These are phyloP conservation scores for Mytilinidion resinicola DNA, from an alignment of 495 filamentous ascomycete genomes.

Conservation along the genomic window DNA sequence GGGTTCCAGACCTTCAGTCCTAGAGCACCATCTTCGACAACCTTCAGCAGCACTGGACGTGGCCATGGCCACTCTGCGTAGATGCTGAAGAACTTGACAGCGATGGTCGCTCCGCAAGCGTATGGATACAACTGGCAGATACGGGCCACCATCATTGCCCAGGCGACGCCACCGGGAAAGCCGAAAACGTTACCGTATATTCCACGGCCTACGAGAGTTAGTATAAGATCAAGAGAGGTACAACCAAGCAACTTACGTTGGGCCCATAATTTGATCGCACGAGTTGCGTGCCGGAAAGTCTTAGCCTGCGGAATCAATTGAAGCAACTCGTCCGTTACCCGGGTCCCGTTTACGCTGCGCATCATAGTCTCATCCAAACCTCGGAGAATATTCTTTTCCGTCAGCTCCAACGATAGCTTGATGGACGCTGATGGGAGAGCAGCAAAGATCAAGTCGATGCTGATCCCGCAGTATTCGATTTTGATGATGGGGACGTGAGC, in stretches of 20 bases:
- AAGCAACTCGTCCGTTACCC: conserved; percentile 88
- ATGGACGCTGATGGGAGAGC: conserved; percentile 62
- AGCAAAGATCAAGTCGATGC: conserved; percentile 88
- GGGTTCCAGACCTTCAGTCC: conserved; percentile 92
- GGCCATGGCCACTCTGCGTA: conserved; percentile 93
- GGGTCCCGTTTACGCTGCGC: conserved; percentile 84
- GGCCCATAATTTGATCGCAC: conserved; percentile 94
- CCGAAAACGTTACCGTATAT: conserved; percentile 95
- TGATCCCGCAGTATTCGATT: conserved; percentile 80
- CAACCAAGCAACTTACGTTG: conserved; percentile 51
- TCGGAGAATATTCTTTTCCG: conserved; percentile 74
- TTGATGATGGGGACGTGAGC: conserved; percentile 96
- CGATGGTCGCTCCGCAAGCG: conserved; percentile 75
- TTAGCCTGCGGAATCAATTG: conserved; percentile 80
- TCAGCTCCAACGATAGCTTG: conserved; percentile 63
- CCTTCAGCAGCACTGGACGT: conserved; percentile 78
- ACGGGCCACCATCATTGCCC: conserved; percentile 93
- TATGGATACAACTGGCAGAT: conserved; percentile 97
- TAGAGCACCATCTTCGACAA: conserved; percentile 74
- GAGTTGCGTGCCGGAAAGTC: conserved; percentile 78
- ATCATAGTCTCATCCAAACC: conserved; percentile 81
- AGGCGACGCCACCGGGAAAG: conserved; percentile 93
- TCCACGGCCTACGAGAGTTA: conserved; percentile 52
- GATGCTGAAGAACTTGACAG: conserved; percentile 89
- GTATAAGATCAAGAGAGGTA: neutral